Percentiles rank a stretch among this genome's conserved stretches.
These are phyloP conservation scores for Cystofilobasidium capitatum DNA, from an alignment of 768 basidiomycete genomes.

Conservation along the genomic window DNA sequence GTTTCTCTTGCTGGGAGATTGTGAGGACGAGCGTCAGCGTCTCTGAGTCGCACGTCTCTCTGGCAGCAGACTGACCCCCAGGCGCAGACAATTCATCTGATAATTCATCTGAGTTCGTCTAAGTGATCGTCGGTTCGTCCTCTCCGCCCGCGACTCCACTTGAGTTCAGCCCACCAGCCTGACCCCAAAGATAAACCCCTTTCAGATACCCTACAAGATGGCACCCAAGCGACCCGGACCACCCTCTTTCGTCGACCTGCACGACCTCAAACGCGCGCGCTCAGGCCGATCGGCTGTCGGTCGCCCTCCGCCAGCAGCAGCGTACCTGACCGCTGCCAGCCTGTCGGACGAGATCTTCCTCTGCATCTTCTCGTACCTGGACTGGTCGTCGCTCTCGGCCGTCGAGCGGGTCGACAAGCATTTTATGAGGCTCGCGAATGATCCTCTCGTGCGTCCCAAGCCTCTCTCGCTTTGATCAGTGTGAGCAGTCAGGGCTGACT, in stretches of 20 bases:
- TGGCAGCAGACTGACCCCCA: too few species aligned
- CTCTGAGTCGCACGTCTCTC: too few species aligned
- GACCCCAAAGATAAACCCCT: background rate
- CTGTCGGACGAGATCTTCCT: constrained; percentile 27
- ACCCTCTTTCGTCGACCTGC: background rate
- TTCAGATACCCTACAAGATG: background rate
- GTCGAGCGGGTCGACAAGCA: constrained; percentile 23
- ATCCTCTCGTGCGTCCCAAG: constrained; percentile 1
- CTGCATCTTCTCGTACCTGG: constrained; percentile 8
- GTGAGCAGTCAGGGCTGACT: too few species aligned
- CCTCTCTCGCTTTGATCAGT: too few species aligned
- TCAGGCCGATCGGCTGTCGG: background rate
- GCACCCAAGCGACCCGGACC: background rate
- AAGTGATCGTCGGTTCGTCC: too few species aligned
- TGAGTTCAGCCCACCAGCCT: background rate
- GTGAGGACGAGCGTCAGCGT: too few species aligned
- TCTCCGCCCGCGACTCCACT: too few species aligned
- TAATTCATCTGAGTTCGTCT: too few species aligned
- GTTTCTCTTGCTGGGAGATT: too few species aligned
- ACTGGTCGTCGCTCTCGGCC: background rate
- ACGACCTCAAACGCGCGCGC: background rate
- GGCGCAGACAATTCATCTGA: too few species aligned
- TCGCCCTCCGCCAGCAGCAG: background rate
- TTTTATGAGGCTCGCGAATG: constrained; percentile 20
- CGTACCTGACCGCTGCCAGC: background rate